These are phyloP conservation scores for Thecaphora thlaspeos DNA, from an alignment of 1,284 basidiomycete species.

Conservation along the genomic window DNA sequence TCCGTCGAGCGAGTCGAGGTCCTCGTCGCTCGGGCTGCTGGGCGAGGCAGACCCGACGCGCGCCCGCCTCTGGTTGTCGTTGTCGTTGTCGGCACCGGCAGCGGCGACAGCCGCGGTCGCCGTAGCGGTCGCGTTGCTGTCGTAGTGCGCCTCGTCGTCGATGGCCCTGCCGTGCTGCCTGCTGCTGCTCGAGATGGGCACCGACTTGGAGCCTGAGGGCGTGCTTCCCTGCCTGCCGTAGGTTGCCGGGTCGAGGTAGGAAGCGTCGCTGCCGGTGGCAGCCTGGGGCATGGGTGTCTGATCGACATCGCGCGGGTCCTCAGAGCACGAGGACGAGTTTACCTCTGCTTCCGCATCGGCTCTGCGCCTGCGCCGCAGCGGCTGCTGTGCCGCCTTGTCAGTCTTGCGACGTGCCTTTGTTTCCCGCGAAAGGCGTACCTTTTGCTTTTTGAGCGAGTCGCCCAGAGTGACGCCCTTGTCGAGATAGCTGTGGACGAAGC, in stretches of 20 bases:
- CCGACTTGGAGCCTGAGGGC: background rate
- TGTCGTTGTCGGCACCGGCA: constrained; percentile 1
- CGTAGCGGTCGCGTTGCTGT: constrained; percentile 13
- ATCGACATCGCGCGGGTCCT: background rate
- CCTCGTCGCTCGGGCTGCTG: constrained; percentile 11
- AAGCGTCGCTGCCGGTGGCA: background rate
- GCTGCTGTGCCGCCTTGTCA: background rate
- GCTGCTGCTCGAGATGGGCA: background rate
- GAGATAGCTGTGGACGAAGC: constrained; percentile 46
- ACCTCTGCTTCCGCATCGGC: background rate
- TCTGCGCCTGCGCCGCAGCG: too few species aligned
- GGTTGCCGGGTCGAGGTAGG: background rate
- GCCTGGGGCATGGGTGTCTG: background rate
- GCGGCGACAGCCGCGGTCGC: background rate
- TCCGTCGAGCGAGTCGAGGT: constrained; percentile 15
- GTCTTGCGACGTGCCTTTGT: background rate
- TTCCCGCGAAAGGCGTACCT: too few species aligned
- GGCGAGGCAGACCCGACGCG: too few species aligned
- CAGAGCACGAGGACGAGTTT: background rate
- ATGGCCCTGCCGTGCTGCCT: background rate
- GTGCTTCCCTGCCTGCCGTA: background rate
- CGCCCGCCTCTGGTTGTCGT: background rate
- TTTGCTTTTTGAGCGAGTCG: constrained; percentile 31
- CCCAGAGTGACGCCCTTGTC: constrained; percentile 35
- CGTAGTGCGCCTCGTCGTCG: constrained; percentile 9